Percentiles rank a stretch among this genome's conserved stretches.
These are phyloP conservation scores for Boletus speciosus DNA, from an alignment of 768 basidiomycete genomes.

Conservation along the genomic window DNA sequence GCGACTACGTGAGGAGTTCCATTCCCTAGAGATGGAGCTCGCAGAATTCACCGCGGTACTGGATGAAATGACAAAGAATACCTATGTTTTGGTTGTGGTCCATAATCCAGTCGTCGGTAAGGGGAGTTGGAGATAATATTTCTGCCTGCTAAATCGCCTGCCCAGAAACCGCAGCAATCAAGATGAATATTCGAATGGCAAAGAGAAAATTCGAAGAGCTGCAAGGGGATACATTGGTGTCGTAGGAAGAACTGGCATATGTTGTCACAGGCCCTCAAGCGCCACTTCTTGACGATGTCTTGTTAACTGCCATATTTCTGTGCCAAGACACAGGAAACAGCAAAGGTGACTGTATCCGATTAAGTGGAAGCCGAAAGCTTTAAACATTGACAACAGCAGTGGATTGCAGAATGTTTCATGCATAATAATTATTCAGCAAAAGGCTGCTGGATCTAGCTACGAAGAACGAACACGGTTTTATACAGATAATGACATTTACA, in stretches of 20 bases:
- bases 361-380: not conserved
- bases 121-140: constrained; percentile 16
- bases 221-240: constrained; percentile 61
- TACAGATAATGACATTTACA: not conserved
- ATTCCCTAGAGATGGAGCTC: constrained; percentile 82
- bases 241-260: constrained; percentile 12
- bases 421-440: not conserved
- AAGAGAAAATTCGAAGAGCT: constrained; percentile 87
- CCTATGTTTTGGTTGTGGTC: constrained; percentile 86
- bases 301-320: not conserved
- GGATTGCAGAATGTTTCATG: not conserved
- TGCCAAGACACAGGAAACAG: not conserved
- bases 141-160: not conserved
- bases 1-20: constrained; percentile 80
- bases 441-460: not conserved
- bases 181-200: constrained; percentile 84
- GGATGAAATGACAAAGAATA: constrained; percentile 90
- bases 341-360: not conserved
- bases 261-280: not conserved
- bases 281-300: not conserved
- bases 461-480: not conserved
- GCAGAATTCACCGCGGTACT: constrained; percentile 84
- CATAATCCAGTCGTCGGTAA: constrained; percentile 86
- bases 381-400: not conserved
- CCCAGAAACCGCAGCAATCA: constrained; percentile 82